A percentile compares a stretch with the other conserved stretches of the same genome.
Evolutionary conservation across 164 flowering plant genomes (phyloP).

Genomic region (Berberis thunbergii): DNA sequence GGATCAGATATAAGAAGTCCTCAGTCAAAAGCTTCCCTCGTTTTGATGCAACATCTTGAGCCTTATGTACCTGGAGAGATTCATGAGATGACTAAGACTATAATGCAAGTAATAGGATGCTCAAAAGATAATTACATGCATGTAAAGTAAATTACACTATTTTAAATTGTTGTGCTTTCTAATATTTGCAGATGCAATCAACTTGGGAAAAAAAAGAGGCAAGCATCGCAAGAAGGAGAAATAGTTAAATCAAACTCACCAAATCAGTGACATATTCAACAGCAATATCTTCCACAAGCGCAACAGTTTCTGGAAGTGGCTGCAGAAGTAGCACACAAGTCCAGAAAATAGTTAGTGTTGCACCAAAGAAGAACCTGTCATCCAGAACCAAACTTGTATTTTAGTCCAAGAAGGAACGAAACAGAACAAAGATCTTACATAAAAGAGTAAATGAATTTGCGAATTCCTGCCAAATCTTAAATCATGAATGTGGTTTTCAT

Average conservation of each 20-base stretch:
- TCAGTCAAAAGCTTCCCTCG: constrained; percentile 88
- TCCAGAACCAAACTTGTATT: neutral
- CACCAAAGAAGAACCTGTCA: neutral
- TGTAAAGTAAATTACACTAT: too few species aligned
- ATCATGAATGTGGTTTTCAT: too few species aligned
- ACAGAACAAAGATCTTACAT: too few species aligned
- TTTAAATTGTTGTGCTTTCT: too few species aligned
- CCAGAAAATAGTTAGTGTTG: neutral
- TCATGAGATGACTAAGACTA: neutral
- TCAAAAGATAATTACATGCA: too few species aligned
- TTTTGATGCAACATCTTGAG: constrained; percentile 79
- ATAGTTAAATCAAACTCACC: constrained; percentile 29
- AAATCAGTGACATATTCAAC: constrained; percentile 88
- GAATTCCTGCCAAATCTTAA: too few species aligned
- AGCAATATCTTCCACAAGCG: constrained; percentile 88
- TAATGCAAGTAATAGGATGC: too few species aligned
- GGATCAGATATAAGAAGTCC: constrained; percentile 69
- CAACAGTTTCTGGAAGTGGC: constrained; percentile 92
- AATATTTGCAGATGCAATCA: too few species aligned
- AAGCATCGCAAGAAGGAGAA: neutral
- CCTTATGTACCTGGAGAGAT: constrained; percentile 62
- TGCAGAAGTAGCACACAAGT: constrained; percentile 16
- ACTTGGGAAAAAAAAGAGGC: too few species aligned
- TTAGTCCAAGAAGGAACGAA: neutral
- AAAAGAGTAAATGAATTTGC: too few species aligned